phyloP scores from a whole-genome alignment of 2,329 filamentous ascomycete species.

The Aureobasidium sp. region DNA sequence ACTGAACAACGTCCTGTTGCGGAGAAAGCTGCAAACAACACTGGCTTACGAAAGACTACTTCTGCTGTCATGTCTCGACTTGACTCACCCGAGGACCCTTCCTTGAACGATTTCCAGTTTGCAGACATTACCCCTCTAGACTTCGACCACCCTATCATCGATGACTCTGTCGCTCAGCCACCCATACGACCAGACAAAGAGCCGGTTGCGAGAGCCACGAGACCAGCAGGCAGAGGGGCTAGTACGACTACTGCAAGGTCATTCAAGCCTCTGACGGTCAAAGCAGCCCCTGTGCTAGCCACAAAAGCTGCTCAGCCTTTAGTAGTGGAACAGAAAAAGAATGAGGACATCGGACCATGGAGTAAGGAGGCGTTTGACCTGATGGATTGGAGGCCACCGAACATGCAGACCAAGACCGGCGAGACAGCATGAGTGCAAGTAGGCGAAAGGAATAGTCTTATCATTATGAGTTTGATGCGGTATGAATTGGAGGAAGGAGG shows the following conservation, averaged over 20 bases:
- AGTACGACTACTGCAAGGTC: conserved; percentile 20
- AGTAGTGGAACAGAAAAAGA: conserved; percentile 17
- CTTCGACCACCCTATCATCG: background rate
- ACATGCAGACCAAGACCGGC: conserved; percentile 21
- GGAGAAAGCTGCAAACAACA: background rate
- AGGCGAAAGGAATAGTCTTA: background rate
- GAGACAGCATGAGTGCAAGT: background rate
- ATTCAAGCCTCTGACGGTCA: conserved; percentile 22
- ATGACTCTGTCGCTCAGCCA: background rate
- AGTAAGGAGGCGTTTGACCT: conserved; percentile 61
- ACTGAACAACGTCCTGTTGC: background rate
- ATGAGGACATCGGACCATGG: conserved; percentile 52
- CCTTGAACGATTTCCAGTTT: background rate
- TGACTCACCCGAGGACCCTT: conserved; percentile 12
- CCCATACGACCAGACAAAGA: background rate
- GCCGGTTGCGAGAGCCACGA: background rate
- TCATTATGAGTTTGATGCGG: background rate
- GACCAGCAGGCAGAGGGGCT: background rate
- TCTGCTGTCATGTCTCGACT: background rate
- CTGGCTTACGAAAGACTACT: conserved; percentile 1
- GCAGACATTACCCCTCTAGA: background rate
- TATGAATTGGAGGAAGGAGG: background rate
- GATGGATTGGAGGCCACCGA: conserved; percentile 51
- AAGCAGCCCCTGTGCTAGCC: conserved; percentile 13
- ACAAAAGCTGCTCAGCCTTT: conserved; percentile 2